A percentile compares a stretch with the other conserved stretches of the same genome.
phyloP scores from a whole-genome alignment of 2,329 filamentous ascomycete genomes.

The Aspergillus pseudonomiae region DNA sequence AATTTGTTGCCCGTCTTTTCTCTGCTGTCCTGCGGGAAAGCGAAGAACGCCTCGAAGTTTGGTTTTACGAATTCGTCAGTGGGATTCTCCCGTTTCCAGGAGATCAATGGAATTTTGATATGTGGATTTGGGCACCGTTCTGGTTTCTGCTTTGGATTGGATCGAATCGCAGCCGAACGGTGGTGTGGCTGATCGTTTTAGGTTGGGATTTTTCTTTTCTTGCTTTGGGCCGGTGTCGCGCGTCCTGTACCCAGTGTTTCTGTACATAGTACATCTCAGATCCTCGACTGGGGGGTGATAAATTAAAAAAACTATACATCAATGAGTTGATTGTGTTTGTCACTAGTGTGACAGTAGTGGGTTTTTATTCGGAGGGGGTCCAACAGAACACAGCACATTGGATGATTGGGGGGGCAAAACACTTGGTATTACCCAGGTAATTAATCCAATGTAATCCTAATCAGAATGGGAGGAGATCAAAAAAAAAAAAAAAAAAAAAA shows the following conservation, averaged over 20 bases:
- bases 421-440: constrained; percentile 9
- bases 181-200: neutral
- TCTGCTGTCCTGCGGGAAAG: constrained; percentile 5
- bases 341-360: constrained; percentile 30
- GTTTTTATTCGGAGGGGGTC: constrained; percentile 17
- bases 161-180: neutral
- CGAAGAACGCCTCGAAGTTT: neutral
- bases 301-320: constrained; percentile 17
- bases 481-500: too few relatives aligned
- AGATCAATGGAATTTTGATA: neutral
- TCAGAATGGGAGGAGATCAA: neutral
- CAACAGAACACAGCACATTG: constrained; percentile 8
- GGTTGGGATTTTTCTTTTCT: neutral
- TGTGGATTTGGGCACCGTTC: neutral
- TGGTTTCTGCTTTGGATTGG: neutral
- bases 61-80: neutral
- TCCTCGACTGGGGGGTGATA: constrained; percentile 7
- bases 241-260: neutral
- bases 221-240: neutral
- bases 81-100: neutral
- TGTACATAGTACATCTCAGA: constrained; percentile 3
- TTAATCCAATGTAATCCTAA: constrained; percentile 4
- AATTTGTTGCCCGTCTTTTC: constrained; percentile 6
- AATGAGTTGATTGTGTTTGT: constrained; percentile 27
- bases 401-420: constrained; percentile 9